Base-by-base conservation (phyloP, 306 rosid species). In the Phaseolus lunatus region DNA sequence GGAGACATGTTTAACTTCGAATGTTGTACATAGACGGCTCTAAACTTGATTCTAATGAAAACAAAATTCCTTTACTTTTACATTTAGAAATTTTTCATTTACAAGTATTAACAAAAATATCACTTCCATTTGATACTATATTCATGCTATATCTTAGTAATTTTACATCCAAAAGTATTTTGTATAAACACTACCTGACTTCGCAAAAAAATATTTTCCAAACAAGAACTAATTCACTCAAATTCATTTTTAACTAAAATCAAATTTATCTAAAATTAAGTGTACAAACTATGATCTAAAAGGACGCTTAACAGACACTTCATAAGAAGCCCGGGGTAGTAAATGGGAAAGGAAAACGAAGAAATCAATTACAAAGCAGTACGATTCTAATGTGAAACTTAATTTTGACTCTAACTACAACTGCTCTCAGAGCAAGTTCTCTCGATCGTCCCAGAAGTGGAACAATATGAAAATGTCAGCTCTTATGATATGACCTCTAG, bases 381-480 rank as follows among this genome's bases (percentile, higher is more conserved):
- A 56, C 63, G 11, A 39, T 39, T 9, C 39, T 33, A 33, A 39
- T 2, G 44, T 9, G 44, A 39, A 39, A 39, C 44, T 9, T 39
- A 39, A 39, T 39, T 39, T 39, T 39, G 44, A 39, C 44, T 39
- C 44, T 13, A 9, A 39, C 44, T 9, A 39, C 0, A 63, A 14
- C 44, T 61, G 67, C 14, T 61, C 67, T 61, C 47, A 13, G 20
- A 29, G 35, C 12, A 18, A 8, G 29, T 18, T 20, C 3, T 52
- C 35, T 71, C 13, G 9, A 73, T 43, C 58, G 70, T 27, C 22
- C 20, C 12, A 6, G 33, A 29, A 23, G 57, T 15, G 49, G 43
- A 47, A 62, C 47, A 65, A 76, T 9, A 64, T 52, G 62, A 76
- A 63, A 35, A 50, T 65, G 73, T 14, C 43, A 65, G 19, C 37